A percentile compares a stretch with the other conserved stretches of the same genome.
These are phyloP conservation scores for Fonsecaea erecta DNA, from an alignment of 2,329 filamentous ascomycete genomes.

Conservation along the genomic window DNA sequence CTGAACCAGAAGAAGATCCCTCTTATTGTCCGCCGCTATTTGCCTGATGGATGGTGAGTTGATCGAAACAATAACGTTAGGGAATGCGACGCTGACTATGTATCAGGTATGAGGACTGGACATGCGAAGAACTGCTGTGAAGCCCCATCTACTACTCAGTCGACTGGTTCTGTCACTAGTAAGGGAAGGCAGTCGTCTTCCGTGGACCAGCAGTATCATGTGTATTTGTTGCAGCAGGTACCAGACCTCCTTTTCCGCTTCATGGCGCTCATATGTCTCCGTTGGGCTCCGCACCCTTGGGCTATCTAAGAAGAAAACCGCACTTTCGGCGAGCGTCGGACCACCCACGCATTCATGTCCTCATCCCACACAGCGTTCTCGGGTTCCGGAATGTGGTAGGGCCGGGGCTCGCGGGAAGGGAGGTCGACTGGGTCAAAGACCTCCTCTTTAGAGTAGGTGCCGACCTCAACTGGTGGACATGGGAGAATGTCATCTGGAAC, in stretches of 20 bases:
- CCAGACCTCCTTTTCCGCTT: too few relatives aligned
- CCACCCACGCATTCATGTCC: constrained; percentile 18
- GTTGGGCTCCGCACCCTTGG: too few relatives aligned
- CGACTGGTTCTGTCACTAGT: not conserved
- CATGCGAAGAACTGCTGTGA: constrained; percentile 87
- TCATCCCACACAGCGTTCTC: constrained; percentile 25
- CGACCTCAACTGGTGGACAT: not conserved
- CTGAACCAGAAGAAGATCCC: constrained; percentile 98
- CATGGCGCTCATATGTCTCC: too few relatives aligned
- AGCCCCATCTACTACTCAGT: not conserved
- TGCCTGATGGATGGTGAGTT: constrained; percentile 92
- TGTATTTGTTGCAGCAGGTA: too few relatives aligned
- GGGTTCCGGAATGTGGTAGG: constrained; percentile 11
- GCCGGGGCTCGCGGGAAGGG: not conserved
- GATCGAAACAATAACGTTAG: not conserved
- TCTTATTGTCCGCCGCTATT: constrained; percentile 88
- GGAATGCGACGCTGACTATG: constrained; percentile 33
- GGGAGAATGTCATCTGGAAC: not conserved
- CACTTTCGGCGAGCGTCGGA: constrained; percentile 24
- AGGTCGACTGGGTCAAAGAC: not conserved
- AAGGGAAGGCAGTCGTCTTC: not conserved
- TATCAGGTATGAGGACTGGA: constrained; percentile 96
- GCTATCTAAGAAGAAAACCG: constrained; percentile 8
- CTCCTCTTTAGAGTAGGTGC: constrained; percentile 5
- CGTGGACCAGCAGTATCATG: not conserved